Conservation (phyloP, 2,329 filamentous ascomycete species). For the Ceratocystis cacaofunesta region DNA sequence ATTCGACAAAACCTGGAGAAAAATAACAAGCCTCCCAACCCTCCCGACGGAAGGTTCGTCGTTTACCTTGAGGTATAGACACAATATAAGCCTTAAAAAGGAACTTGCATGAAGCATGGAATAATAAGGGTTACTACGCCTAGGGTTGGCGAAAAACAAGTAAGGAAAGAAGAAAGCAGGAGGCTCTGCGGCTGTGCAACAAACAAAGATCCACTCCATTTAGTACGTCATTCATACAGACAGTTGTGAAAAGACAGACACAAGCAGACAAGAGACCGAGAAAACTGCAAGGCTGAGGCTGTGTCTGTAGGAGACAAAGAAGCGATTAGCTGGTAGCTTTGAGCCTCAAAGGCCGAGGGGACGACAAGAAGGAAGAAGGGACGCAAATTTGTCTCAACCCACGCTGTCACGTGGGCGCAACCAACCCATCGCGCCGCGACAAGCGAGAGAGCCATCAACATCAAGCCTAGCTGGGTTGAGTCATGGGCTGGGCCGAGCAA, state of each 20-base stretch:
- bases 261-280: neutral
- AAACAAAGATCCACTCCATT: neutral
- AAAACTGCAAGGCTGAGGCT: neutral
- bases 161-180: neutral
- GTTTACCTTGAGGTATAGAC: too few species aligned
- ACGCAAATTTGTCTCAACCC: neutral
- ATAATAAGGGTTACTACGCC: neutral
- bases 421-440: neutral
- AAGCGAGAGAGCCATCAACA: neutral
- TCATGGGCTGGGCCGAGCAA: too few species aligned
- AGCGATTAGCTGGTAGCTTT: neutral
- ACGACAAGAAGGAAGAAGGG: neutral
- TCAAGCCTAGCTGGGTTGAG: too few species aligned
- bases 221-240: neutral
- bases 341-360: neutral
- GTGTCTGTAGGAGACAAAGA: neutral
- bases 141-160: neutral
- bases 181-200: slow-evolving; percentile 10
- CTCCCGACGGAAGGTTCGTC: too few species aligned
- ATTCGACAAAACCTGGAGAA: neutral
- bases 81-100: too few species aligned
- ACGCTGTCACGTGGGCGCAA: neutral
- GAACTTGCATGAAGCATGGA: too few species aligned
- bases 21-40: neutral
- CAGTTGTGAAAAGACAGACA: neutral